Evolutionary conservation across 2,329 filamentous ascomycete species (phyloP), one percentile per base, ranked within the genome.

Genomic region (Botrytis squamosa): DNA sequence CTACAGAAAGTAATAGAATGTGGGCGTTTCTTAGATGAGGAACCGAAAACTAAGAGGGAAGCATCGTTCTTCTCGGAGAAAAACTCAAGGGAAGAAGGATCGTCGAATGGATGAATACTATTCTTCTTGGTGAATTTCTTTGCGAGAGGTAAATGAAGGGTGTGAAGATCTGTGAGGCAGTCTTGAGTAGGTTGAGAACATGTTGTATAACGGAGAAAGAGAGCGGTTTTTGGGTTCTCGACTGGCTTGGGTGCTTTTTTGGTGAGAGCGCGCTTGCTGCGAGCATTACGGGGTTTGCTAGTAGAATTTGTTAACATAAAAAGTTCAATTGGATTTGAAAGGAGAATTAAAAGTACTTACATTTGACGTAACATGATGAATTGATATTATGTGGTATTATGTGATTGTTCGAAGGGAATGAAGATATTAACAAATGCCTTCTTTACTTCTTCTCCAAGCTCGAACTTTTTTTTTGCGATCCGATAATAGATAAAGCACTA

Each of bases 111-210:
- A 83, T 96, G 94, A 79, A 97, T 92, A 78, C 90, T 88, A 84
- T 99, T 99, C 86, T 98, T 98, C 88, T 98, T 99, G 84, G 90
- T 93, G 85, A 99, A 97, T 78, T 95, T 94, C 83, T 97, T 92
- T 77, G 91, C 91, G 75, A 95, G 88, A 3, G 95, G 94, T 80
- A 92, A 91, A 79, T 95, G 95, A 81, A 99, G 87, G 67, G 93
- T 89, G 83, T 94, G 89, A 73, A 99, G 88, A 80, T 98, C 96
- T 78, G 90, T 92, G 75, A 98, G 86, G 74, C 94, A 93, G 79
- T 95, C 91, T 84, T 97, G 91, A 73, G 94, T 87, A 67, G 96
- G 85, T 80, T 95, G 91, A 64, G 93, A 95, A 82, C 93, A 95
- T 82, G 90, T 92, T 70, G 93, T 94, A 80, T 95, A 95, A 76